Conservation (phyloP, 495 filamentous ascomycete species). For the Alectoria sarmentosa region DNA sequence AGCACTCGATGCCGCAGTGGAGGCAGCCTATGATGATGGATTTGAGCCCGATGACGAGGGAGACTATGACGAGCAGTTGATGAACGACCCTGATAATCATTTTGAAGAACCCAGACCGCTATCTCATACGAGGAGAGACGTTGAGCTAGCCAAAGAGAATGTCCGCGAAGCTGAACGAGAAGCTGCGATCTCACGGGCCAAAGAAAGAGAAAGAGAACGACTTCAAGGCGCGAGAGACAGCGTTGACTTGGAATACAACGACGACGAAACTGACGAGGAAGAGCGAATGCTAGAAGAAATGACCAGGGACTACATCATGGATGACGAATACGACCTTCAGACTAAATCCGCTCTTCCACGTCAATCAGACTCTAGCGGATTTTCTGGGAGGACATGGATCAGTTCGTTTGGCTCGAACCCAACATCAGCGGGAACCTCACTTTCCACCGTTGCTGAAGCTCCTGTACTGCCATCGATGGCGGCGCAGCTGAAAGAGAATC, state of each 20-base stretch:
- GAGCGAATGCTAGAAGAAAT: constrained; percentile 90
- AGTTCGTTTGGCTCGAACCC: constrained; percentile 77
- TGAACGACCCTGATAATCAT: constrained; percentile 28
- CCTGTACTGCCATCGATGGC: constrained; percentile 31
- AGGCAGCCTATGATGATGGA: constrained; percentile 92
- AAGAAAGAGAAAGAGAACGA: constrained; percentile 32
- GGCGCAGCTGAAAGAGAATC: constrained; percentile 29
- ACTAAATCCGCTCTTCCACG: constrained; percentile 73
- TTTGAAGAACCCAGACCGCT: constrained; percentile 38
- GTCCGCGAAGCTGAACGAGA: constrained; percentile 74
- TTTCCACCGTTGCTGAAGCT: constrained; percentile 75
- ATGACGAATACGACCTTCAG: constrained; percentile 70
- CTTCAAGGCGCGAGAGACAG: constrained; percentile 36
- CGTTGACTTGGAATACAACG: constrained; percentile 44
- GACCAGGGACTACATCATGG: constrained; percentile 78
- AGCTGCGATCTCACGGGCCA: constrained; percentile 46
- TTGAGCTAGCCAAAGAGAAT: constrained; percentile 71
- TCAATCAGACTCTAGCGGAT: constrained; percentile 81
- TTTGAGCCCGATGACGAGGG: constrained; percentile 64
- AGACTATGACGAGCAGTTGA: constrained; percentile 31
- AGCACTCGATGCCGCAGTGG: constrained; percentile 89
- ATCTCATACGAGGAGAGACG: constrained; percentile 56
- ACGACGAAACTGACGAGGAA: constrained; percentile 83
- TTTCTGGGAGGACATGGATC: constrained; percentile 79
- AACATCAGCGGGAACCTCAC: constrained; percentile 59